Evolutionary conservation across 2,329 filamentous ascomycete species (phyloP).

Genomic region (Hypoxylon sp.): DNA sequence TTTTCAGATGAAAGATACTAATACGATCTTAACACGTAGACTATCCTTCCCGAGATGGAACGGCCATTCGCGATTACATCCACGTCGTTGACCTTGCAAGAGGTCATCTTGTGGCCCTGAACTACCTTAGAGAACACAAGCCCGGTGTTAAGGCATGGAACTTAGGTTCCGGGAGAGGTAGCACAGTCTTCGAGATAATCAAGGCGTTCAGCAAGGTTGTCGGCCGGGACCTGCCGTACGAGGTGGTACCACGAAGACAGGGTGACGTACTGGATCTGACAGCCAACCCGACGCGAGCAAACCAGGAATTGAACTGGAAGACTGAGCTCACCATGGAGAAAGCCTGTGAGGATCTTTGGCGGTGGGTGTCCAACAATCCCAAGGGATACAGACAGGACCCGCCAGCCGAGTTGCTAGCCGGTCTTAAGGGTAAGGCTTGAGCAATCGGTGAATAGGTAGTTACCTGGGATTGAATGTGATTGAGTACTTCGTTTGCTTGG

Average conservation of each 20-base stretch:
- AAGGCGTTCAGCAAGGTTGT: conserved; percentile 92
- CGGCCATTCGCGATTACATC: conserved; percentile 97
- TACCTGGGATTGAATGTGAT: conserved; percentile 26
- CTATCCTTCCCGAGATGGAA: conserved; percentile 91
- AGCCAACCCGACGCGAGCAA: conserved; percentile 88
- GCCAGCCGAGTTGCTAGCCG: conserved; percentile 83
- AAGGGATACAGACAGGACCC: conserved; percentile 93
- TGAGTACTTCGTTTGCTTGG: conserved; percentile 16
- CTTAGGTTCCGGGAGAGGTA: conserved; percentile 92
- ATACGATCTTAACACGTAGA: conserved; percentile 67
- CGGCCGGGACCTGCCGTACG: conserved; percentile 86
- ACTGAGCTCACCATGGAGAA: conserved; percentile 91
- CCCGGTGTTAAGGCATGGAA: conserved; percentile 98
- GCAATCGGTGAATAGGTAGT: conserved; percentile 8
- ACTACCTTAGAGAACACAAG: conserved; percentile 85
- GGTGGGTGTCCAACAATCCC: conserved; percentile 97
- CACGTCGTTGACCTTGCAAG: conserved; percentile 91
- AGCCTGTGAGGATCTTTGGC: conserved; percentile 94
- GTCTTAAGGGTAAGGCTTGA: conserved; percentile 62
- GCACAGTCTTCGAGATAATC: conserved; percentile 97
- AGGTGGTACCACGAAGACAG: conserved; percentile 84
- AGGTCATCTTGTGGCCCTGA: conserved; percentile 89
- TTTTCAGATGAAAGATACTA: background rate
- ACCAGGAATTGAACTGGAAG: conserved; percentile 92
- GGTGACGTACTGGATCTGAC: conserved; percentile 97